A percentile compares a stretch with the other conserved stretches of the same genome.
phyloP scores from a whole-genome alignment of 2,329 filamentous ascomycete genomes.

The Ambrosiella xylebori region DNA sequence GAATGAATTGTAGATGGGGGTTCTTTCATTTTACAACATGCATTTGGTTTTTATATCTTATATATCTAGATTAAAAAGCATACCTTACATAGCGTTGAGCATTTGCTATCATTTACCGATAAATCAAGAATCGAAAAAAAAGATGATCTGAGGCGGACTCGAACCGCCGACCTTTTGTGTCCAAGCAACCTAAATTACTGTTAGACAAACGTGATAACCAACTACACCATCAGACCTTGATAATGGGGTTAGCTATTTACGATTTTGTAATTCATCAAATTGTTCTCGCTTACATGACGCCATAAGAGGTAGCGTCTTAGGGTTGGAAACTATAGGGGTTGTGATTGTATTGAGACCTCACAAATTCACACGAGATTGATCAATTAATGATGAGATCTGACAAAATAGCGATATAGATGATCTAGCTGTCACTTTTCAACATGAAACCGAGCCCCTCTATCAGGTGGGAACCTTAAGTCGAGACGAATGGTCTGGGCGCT shows the following conservation, averaged over 20 bases:
- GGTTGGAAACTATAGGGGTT: neutral
- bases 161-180: slow-evolving; percentile 10
- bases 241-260: neutral
- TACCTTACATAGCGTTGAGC: neutral
- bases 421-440: neutral
- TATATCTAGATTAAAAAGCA: neutral
- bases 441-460: neutral
- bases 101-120: neutral
- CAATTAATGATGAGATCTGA: neutral
- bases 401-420: neutral
- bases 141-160: slow-evolving; percentile 9
- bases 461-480: neutral
- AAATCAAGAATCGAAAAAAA: slow-evolving; percentile 9
- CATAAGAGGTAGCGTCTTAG: neutral
- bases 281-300: neutral
- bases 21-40: neutral
- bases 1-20: slow-evolving; percentile 27
- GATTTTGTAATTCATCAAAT: neutral
- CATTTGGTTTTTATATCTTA: neutral
- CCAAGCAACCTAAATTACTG: slow-evolving; percentile 1
- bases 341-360: neutral
- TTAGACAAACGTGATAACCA: slow-evolving; percentile 12
- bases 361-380: neutral
- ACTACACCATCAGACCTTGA: slow-evolving; percentile 11
- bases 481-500: neutral